These are phyloP conservation scores for Globisporangium canariense DNA, from an alignment of 352 stramenopile species.

Conservation along the genomic window DNA sequence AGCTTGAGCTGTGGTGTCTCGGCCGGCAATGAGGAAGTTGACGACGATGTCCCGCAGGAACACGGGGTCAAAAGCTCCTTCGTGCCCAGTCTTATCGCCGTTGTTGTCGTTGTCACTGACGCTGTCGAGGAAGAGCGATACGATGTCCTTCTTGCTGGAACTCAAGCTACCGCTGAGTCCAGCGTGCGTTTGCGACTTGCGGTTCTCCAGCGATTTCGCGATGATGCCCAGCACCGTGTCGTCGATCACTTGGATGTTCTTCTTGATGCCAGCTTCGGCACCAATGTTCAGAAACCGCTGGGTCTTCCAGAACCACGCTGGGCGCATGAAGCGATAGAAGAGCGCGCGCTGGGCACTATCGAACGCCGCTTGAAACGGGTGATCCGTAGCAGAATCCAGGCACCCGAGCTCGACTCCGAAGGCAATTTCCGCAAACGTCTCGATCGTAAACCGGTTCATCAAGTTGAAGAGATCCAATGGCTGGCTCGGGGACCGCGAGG, in stretches of 20 bases:
- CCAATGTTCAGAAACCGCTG: conserved; percentile 33
- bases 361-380: conserved; percentile 33
- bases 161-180: neutral
- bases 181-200: neutral
- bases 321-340: conserved; percentile 27
- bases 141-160: conserved; percentile 2
- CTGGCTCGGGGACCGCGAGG: neutral
- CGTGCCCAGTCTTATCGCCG: neutral
- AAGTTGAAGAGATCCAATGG: conserved; percentile 22
- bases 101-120: neutral
- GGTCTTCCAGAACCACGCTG: conserved; percentile 34
- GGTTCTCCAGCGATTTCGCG: conserved; percentile 21
- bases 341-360: conserved; percentile 32
- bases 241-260: conserved; percentile 34
- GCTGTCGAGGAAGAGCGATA: conserved; percentile 26
- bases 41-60: neutral
- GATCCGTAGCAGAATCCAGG: conserved; percentile 16
- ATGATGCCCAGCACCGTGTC: conserved; percentile 36
- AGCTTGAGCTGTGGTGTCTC: neutral
- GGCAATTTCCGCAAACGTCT: conserved; percentile 44
- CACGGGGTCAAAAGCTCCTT: conserved; percentile 30
- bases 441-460: conserved; percentile 36
- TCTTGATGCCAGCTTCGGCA: conserved; percentile 28
- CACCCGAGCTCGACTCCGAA: conserved; percentile 28
- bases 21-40: neutral